These are phyloP conservation scores for Suhomyces sp. DNA, from an alignment of 805 yeast species.

Conservation along the genomic window DNA sequence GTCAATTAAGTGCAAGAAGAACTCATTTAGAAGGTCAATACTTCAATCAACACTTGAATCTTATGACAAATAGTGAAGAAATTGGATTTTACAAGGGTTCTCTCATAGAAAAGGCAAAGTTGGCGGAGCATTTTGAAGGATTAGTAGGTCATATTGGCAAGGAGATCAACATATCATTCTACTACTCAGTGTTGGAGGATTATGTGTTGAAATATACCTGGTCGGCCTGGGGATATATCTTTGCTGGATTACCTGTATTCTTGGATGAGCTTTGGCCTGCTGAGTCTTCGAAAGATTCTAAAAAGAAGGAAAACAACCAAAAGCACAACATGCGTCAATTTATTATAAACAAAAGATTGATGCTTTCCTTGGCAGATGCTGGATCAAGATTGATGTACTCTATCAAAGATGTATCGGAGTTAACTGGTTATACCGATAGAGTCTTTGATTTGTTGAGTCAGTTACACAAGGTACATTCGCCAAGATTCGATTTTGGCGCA, in stretches of 20 bases:
- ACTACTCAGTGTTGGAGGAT: slow-evolving; percentile 76
- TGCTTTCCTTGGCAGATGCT: slow-evolving; percentile 91
- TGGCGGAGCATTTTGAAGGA: slow-evolving; percentile 54
- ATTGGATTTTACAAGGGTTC: slow-evolving; percentile 93
- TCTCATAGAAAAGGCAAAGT: slow-evolving; percentile 66
- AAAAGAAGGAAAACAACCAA: slow-evolving; percentile 18
- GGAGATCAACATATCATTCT: slow-evolving; percentile 57
- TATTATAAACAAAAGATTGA: slow-evolving; percentile 83
- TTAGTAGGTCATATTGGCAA: slow-evolving; percentile 53
- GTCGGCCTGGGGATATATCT: slow-evolving; percentile 93
- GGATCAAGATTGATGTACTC: slow-evolving; percentile 94
- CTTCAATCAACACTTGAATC: slow-evolving; percentile 78
- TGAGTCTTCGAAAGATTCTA: slow-evolving; percentile 11
- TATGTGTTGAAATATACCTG: slow-evolving; percentile 86
- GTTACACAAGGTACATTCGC: slow-evolving; percentile 78
- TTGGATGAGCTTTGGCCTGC: slow-evolving; percentile 48
- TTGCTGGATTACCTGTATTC: slow-evolving; percentile 86
- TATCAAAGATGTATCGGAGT: slow-evolving; percentile 84
- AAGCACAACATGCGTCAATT: slow-evolving; percentile 78
- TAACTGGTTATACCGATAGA: slow-evolving; percentile 87
- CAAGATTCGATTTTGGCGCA: slow-evolving; percentile 49
- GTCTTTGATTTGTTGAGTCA: slow-evolving; percentile 73
- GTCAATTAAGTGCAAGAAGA: slow-evolving; percentile 65
- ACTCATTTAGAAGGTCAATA: slow-evolving; percentile 86
- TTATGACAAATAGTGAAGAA: slow-evolving; percentile 88